Conservation (phyloP, 495 filamentous ascomycete genomes). For the Penicilliopsis zonata region DNA sequence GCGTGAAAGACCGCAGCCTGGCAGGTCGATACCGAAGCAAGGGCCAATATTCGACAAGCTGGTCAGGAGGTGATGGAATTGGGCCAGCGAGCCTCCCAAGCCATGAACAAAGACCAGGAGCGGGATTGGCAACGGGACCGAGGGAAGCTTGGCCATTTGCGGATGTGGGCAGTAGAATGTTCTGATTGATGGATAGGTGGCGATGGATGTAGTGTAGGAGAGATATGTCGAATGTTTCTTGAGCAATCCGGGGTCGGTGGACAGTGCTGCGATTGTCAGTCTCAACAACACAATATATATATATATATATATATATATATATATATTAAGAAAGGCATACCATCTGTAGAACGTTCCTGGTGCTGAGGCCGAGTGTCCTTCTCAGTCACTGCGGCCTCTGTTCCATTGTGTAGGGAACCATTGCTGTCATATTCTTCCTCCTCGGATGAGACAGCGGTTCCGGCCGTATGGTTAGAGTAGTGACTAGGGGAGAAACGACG, state of each 20-base stretch:
- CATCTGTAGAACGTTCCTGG: slow-evolving; percentile 19
- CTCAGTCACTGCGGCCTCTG: slow-evolving; percentile 9
- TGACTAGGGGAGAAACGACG: slow-evolving; percentile 14
- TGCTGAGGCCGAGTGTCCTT: slow-evolving; percentile 11
- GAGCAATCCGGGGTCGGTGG: slow-evolving; percentile 63
- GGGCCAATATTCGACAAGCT: slow-evolving; percentile 75
- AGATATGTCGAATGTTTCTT: slow-evolving; percentile 62
- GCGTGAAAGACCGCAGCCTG: slow-evolving; percentile 71
- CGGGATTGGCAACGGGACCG: slow-evolving; percentile 59
- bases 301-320: not conserved
- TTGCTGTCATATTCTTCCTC: slow-evolving; percentile 33
- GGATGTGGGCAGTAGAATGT: slow-evolving; percentile 76
- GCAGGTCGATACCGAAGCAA: slow-evolving; percentile 84
- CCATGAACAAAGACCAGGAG: slow-evolving; percentile 87
- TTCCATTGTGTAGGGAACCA: slow-evolving; percentile 22
- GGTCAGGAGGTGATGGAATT: slow-evolving; percentile 73
- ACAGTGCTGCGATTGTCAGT: slow-evolving; percentile 14
- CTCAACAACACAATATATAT: no score
- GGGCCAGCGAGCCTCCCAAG: slow-evolving; percentile 76
- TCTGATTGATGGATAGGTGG: slow-evolving; percentile 65
- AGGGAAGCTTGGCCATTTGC: slow-evolving; percentile 65
- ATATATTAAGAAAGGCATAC: slow-evolving; percentile 9
- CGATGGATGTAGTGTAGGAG: slow-evolving; percentile 55
- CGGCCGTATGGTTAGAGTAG: slow-evolving; percentile 17
- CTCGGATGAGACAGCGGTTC: slow-evolving; percentile 28